phyloP scores from a whole-genome alignment of 768 basidiomycete genomes.

The Cystofilobasidium ferigula region DNA sequence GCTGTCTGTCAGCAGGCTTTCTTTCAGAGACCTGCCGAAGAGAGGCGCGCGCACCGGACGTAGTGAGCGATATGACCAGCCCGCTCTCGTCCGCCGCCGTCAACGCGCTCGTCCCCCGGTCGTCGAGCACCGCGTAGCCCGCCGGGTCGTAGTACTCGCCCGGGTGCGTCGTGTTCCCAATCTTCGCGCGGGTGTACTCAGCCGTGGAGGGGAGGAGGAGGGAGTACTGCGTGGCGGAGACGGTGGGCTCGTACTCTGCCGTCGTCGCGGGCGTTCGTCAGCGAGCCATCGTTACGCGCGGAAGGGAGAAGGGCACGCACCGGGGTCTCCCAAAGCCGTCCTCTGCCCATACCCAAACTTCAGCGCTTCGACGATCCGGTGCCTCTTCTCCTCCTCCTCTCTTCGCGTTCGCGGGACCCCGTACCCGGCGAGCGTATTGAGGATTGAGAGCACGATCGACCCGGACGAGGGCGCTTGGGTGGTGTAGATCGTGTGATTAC shows the following conservation, averaged over 20 bases:
- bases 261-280: neutral
- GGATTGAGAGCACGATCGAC: constrained; percentile 75
- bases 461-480: constrained; percentile 70
- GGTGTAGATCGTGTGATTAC: constrained; percentile 68
- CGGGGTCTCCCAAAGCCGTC: constrained; percentile 38
- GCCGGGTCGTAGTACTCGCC: constrained; percentile 37
- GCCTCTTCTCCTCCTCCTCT: constrained; percentile 53
- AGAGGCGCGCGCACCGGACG: constrained; percentile 33
- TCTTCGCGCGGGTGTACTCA: constrained; percentile 7
- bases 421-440: constrained; percentile 81
- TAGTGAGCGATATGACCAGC: constrained; percentile 34
- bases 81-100: constrained; percentile 39
- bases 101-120: constrained; percentile 41
- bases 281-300: neutral
- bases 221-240: constrained; percentile 36
- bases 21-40: too few relatives aligned
- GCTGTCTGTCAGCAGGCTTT: neutral
- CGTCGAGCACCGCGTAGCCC: constrained; percentile 31
- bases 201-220: constrained; percentile 31
- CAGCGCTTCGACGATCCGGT: constrained; percentile 70
- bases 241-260: constrained; percentile 39
- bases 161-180: constrained; percentile 33
- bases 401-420: constrained; percentile 25
- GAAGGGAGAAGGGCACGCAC: neutral
- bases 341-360: constrained; percentile 47